Percentiles rank a stretch among this genome's conserved stretches.
Evolutionary conservation across 768 basidiomycete genomes (phyloP).

Genomic region (Rhizopogon vinicolor): DNA sequence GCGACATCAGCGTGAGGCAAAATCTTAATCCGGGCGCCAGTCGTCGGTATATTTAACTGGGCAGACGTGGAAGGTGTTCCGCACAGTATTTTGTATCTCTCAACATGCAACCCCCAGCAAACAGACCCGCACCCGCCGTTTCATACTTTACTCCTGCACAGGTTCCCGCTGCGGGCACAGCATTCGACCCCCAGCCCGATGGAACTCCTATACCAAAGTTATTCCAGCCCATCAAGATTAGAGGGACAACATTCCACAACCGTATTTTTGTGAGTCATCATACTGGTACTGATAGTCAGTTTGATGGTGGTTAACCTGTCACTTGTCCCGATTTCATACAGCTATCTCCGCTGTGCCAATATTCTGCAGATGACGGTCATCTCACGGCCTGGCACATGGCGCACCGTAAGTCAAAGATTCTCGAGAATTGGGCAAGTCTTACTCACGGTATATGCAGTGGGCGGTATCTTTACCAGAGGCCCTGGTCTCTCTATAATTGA

Average conservation of each 20-base stretch:
- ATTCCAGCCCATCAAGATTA: conserved; percentile 1
- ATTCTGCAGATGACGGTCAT: conserved; percentile 41
- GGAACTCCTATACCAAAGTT: no score
- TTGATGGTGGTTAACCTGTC: background rate
- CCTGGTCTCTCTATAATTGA: conserved; percentile 61
- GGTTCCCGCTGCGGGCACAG: no score
- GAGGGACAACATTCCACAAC: conserved; percentile 49
- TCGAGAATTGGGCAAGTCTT: background rate
- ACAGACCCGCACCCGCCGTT: conserved; percentile 26
- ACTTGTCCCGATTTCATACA: conserved; percentile 7
- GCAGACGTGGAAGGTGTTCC: background rate
- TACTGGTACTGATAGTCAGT: background rate
- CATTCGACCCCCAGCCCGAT: no score
- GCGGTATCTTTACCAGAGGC: conserved; percentile 46
- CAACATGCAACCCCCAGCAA: conserved; percentile 15
- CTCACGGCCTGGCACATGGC: conserved; percentile 42
- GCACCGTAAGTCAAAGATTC: conserved; percentile 27
- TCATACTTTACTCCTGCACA: no score
- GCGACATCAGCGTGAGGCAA: background rate
- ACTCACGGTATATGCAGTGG: conserved; percentile 29
- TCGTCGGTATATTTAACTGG: background rate
- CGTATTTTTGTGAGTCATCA: conserved; percentile 43
- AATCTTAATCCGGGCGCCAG: no score
- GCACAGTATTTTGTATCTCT: background rate
- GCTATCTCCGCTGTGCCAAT: conserved; percentile 58